Evolutionary conservation across 495 filamentous ascomycete genomes (phyloP), one percentile per base, ranked within the genome.

Genomic region (Lepraria neglecta): DNA sequence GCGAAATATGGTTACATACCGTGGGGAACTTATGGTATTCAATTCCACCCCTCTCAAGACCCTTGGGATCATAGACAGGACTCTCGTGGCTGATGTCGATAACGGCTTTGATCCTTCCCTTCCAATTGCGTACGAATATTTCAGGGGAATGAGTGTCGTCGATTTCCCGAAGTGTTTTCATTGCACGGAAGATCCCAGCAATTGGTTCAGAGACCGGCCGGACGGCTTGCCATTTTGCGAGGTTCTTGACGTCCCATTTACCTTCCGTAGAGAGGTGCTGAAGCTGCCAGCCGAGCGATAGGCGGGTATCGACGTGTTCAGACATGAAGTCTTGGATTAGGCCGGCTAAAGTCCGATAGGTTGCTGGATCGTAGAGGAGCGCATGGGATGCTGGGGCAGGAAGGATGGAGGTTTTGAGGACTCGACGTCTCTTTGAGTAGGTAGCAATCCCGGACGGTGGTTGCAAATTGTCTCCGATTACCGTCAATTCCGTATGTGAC

Each of bases 221-320:
- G 0, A 95, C 87, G 33, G 82, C 81, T 65, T 87, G 79, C 92
- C 92, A 97, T 67, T 97, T 97, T 59, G 79, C 85, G 14, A 96
- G 82, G 71, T 97, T 97, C 77, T 97, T 97, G 61, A 97, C 89
- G 70, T 96, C 92, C 92, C 92, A 97, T 75, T 97, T 97, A 14
- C 92, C 91, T 59, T 89, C 88, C 3, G 85, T 88, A 43, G 86
- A 87, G 28, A 97, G 81, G 70, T 90, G 83, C 67, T 90, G 86
- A 19, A 97, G 76, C 74, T 97, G 92, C 92, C 92, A 97, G 17
- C 86, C 89, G 6, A 91, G 81, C 7, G 82, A 85, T 19, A 97
- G 81, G 6, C 89, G 87, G 54, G 84, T 78, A 48, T 91, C 91
- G 59, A 96, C 73, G 61, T 91, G 81, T 17, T 81, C 75, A 30